phyloP scores from a whole-genome alignment of 176 grass and related monocot genomes.

The Hyparrhenia diplandra region DNA sequence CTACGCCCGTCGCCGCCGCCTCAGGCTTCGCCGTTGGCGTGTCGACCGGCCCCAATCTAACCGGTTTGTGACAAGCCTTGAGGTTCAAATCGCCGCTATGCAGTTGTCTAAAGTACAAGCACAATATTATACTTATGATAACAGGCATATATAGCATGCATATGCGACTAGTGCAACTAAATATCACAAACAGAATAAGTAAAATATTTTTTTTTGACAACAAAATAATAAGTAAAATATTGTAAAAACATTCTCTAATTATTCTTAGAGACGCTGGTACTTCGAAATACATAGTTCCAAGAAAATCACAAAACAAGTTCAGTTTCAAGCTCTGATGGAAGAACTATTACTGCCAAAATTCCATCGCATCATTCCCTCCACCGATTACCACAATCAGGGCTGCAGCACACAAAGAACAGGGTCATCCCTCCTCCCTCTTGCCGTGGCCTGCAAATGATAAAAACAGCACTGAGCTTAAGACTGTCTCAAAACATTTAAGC shows the following conservation, averaged over 20 bases:
- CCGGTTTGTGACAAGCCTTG: too few relatives aligned
- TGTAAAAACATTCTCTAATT: neutral
- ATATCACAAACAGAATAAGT: neutral
- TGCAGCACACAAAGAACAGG: conserved; percentile 64
- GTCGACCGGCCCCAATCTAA: too few relatives aligned
- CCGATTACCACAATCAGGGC: conserved; percentile 36
- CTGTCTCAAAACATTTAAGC: neutral
- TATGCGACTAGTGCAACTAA: too few relatives aligned
- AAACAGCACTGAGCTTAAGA: neutral
- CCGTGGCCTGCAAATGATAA: conserved; percentile 32
- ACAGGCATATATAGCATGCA: neutral
- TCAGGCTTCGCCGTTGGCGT: too few relatives aligned
- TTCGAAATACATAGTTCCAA: neutral
- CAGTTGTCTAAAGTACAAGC: neutral
- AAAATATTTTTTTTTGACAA: too few relatives aligned
- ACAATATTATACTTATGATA: neutral
- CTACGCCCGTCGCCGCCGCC: too few relatives aligned
- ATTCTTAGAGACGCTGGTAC: neutral
- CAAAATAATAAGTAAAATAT: too few relatives aligned
- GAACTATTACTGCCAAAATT: neutral
- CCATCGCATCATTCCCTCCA: conserved; percentile 36
- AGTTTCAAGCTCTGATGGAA: neutral
- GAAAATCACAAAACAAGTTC: neutral
- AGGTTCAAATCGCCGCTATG: neutral
- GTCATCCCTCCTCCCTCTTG: conserved; percentile 66